Percentiles rank a stretch among this genome's conserved stretches.
These are phyloP conservation scores for Scedosporium aurantiacum DNA, from an alignment of 2,329 filamentous ascomycete species.

Conservation along the genomic window DNA sequence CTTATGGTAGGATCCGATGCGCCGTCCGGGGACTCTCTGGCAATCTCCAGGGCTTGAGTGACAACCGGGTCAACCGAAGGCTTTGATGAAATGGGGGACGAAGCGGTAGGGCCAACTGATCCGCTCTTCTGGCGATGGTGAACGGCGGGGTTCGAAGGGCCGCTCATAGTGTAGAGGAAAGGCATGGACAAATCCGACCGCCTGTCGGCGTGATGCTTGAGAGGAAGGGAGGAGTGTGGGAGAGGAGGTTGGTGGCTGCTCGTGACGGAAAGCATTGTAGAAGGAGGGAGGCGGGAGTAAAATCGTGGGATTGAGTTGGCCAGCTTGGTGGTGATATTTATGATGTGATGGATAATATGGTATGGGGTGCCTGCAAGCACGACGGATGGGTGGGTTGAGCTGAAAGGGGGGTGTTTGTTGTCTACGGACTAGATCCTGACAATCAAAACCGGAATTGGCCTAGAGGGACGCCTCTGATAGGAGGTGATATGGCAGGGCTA, in stretches of 20 bases:
- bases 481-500: not conserved
- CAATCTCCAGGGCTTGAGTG: constrained; percentile 61
- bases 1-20: constrained; percentile 50
- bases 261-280: constrained; percentile 19
- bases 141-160: constrained; percentile 6
- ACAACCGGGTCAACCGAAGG: constrained; percentile 29
- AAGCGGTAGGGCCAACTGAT: constrained; percentile 10
- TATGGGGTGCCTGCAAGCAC: not conserved
- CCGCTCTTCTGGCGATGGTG: constrained; percentile 13
- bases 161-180: constrained; percentile 3
- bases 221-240: constrained; percentile 14
- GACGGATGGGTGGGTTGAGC: not conserved
- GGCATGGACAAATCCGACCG: not conserved
- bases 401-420: not conserved
- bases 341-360: not conserved
- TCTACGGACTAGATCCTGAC: not conserved
- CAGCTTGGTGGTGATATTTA: constrained; percentile 2
- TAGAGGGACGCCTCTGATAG: not conserved
- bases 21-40: constrained; percentile 60
- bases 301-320: not conserved
- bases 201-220: constrained; percentile 7
- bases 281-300: constrained; percentile 4
- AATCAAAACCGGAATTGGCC: not conserved
- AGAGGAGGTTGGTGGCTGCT: constrained; percentile 15
- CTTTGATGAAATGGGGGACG: constrained; percentile 1